Conservation (phyloP, 2,329 filamentous ascomycete genomes). For the Clarireedia homoeocarpa region DNA sequence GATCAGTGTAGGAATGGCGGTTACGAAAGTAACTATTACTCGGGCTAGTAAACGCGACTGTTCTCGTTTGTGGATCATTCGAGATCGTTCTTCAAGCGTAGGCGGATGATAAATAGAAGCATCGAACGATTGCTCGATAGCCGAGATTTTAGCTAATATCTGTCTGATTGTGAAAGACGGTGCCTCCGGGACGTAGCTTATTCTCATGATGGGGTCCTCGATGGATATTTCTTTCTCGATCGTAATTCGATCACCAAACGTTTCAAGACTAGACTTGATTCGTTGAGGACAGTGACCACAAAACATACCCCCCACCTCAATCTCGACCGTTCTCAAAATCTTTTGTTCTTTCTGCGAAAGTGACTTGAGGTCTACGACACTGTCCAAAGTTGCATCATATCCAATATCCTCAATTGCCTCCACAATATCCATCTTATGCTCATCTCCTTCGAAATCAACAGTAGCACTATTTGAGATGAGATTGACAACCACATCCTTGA, state of each 20-base stretch:
- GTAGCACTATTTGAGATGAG: constrained; percentile 45
- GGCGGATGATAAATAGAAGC: constrained; percentile 71
- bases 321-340: constrained; percentile 46
- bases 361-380: constrained; percentile 29
- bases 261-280: constrained; percentile 45
- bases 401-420: constrained; percentile 53
- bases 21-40: constrained; percentile 58
- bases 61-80: constrained; percentile 62
- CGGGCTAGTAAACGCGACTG: constrained; percentile 60
- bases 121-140: constrained; percentile 56
- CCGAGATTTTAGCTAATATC: constrained; percentile 61
- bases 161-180: constrained; percentile 67
- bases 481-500: constrained; percentile 42
- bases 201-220: constrained; percentile 57
- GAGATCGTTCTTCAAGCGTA: constrained; percentile 75
- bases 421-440: constrained; percentile 37
- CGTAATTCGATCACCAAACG: constrained; percentile 40
- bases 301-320: constrained; percentile 65
- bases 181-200: constrained; percentile 62
- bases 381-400: constrained; percentile 55
- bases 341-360: constrained; percentile 16
- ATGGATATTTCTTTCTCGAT: constrained; percentile 49
- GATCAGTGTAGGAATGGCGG: constrained; percentile 75
- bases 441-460: constrained; percentile 37
- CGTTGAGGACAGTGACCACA: constrained; percentile 62